Percentiles rank a stretch among this genome's conserved stretches.
phyloP scores from a whole-genome alignment of 208 protist genomes.

The Leishmania tropica region DNA sequence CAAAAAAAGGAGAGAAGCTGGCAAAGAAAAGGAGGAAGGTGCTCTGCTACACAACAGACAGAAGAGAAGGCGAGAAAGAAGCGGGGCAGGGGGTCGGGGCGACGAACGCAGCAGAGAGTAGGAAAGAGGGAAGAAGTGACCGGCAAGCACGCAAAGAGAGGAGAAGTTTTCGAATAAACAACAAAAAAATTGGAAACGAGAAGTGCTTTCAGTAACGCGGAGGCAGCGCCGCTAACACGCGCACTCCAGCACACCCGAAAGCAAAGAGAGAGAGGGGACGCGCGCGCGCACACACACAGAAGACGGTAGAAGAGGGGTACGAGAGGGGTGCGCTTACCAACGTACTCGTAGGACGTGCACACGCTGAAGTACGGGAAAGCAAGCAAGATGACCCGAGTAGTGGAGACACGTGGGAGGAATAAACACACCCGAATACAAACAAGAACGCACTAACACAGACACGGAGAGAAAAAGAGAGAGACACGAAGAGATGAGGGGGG shows the following conservation, averaged over 20 bases:
- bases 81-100: neutral
- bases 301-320: neutral
- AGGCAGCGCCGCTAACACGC: neutral
- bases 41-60: neutral
- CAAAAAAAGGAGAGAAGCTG: neutral
- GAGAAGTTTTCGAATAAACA: conserved; percentile 3
- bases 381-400: conserved; percentile 21
- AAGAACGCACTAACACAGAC: neutral
- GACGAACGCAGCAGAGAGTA: conserved; percentile 7
- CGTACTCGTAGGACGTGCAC: conserved; percentile 6
- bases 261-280: neutral
- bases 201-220: neutral
- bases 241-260: neutral
- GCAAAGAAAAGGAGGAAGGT: neutral
- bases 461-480: neutral
- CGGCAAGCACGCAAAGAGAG: conserved; percentile 12
- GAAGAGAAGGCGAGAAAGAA: neutral
- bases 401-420: neutral
- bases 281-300: no score
- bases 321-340: conserved; percentile 3
- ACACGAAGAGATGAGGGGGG: neutral
- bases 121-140: neutral
- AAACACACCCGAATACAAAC: conserved; percentile 14
- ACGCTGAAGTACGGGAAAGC: neutral
- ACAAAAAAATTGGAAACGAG: conserved; percentile 4